Evolutionary conservation across 2,329 filamentous ascomycete species (phyloP), one percentile per base, ranked within the genome.

Genomic region (Zalaria obscura): DNA sequence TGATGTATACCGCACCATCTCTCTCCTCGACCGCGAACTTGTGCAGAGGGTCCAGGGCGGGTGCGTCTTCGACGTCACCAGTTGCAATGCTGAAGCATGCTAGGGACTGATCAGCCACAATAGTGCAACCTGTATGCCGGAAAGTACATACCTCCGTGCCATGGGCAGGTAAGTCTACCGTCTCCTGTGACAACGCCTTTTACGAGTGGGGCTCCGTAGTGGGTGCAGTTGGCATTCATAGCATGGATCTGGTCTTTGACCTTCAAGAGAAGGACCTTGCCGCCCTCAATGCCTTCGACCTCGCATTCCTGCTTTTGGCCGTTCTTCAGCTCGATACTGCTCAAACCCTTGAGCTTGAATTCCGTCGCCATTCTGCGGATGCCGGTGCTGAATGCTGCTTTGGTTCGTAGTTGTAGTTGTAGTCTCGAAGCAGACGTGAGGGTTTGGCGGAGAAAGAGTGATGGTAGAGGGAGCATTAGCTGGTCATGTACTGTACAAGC

Each of bases 51-150:
- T 96, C 86, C 26, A 93, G 75, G 2, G 85, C 91, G 0, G 91
- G 91, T 1, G 89, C 88, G 56, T 96, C 86, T 64, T 98, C 91
- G 45, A 96, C 83, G 53, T 98, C 91, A 40, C 91, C 91, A 4
- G 83, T 93, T 42, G 74, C 73, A 48, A 85, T 77, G 48, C 86
- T 91, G 67, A 95, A 98, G 69, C 91, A 98, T 43, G 91, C 91
- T 88, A 48, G 36, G 96, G 43, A 89, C 88, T 87, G 48, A 39
- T 52, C 35, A 55, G 47, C 7, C 29, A n/a, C 35, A 35, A 37
- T 25, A 18, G 32, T 18, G 9, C n/a, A 27, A 29, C 11, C 28
- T 36, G 6, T 10, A 3, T 18, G 29, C 28, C 35, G 4, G 26
- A 11, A 31, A 35, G n/a, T 5, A 60, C 70, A 49, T 59, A 91